A percentile compares a stretch with the other conserved stretches of the same genome.
phyloP scores from a whole-genome alignment of 1,284 basidiomycete species.

The Coriolopsis trogii region DNA sequence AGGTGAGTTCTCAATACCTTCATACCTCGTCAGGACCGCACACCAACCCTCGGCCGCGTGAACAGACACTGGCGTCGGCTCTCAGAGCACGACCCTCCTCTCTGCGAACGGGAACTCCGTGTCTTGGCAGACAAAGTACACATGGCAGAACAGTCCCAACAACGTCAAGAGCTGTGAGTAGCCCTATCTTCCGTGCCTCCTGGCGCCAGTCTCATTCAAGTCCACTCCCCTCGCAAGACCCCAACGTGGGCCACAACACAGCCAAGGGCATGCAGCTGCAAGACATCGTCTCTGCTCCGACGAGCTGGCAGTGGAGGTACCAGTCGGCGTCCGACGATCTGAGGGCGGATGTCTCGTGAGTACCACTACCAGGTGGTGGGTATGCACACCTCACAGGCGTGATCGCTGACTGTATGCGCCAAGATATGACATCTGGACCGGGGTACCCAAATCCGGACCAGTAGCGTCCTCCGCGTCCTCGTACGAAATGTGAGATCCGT shows the following conservation, averaged over 20 bases:
- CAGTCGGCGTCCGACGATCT: slow-evolving; percentile 47
- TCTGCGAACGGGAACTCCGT: slow-evolving; percentile 43
- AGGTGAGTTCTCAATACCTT: slow-evolving; percentile 35
- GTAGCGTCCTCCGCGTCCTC: slow-evolving; percentile 52
- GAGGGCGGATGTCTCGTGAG: slow-evolving; percentile 58
- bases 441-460: slow-evolving; percentile 43
- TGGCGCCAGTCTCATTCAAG: too few species aligned
- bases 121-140: slow-evolving; percentile 58
- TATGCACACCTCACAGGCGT: not conserved
- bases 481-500: slow-evolving; percentile 51
- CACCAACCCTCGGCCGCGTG: not conserved
- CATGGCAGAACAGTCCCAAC: slow-evolving; percentile 54
- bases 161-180: slow-evolving; percentile 60
- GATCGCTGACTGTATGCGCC: too few species aligned
- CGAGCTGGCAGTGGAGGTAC: slow-evolving; percentile 55
- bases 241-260: slow-evolving; percentile 47
- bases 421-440: slow-evolving; percentile 62
- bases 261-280: slow-evolving; percentile 53
- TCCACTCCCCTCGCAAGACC: slow-evolving; percentile 25
- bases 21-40: not conserved
- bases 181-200: not conserved
- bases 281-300: slow-evolving; percentile 47
- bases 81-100: slow-evolving; percentile 51
- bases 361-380: not conserved
- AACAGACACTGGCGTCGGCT: slow-evolving; percentile 47